These are phyloP conservation scores for Delphinella strobiligena DNA, from an alignment of 2,329 filamentous ascomycete genomes.

Conservation along the genomic window DNA sequence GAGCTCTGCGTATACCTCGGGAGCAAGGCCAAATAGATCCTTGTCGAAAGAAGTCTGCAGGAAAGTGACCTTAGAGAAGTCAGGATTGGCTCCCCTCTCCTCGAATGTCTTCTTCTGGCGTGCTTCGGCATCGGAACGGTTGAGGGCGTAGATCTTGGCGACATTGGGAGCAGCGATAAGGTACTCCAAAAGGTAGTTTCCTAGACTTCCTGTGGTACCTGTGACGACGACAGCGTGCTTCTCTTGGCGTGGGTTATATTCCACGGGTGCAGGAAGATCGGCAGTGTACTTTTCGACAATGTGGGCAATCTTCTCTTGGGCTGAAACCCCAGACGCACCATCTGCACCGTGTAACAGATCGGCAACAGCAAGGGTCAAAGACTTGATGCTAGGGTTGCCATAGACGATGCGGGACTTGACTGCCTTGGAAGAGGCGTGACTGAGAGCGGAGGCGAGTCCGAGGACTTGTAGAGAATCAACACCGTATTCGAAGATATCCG, in stretches of 20 bases:
- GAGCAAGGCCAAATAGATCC: slow-evolving; percentile 15
- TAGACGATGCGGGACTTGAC: slow-evolving; percentile 21
- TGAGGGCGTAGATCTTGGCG: slow-evolving; percentile 20
- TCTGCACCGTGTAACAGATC: slow-evolving; percentile 9
- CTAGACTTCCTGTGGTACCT: slow-evolving; percentile 24
- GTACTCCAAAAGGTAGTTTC: slow-evolving; percentile 20
- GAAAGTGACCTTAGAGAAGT: slow-evolving; percentile 17
- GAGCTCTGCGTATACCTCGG: slow-evolving; percentile 13
- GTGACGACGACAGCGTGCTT: slow-evolving; percentile 21
- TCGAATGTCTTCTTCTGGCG: slow-evolving; percentile 15
- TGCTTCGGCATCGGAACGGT: slow-evolving; percentile 15
- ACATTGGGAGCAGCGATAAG: slow-evolving; percentile 17
- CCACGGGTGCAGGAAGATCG: slow-evolving; percentile 9
- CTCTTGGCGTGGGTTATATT: slow-evolving; percentile 1
- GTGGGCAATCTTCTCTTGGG: slow-evolving; percentile 16
- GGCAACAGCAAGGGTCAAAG: slow-evolving; percentile 13
- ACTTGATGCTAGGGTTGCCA: slow-evolving; percentile 18
- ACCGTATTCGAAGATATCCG: slow-evolving; percentile 22
- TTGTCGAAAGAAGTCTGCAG: slow-evolving; percentile 15
- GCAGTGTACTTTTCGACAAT: slow-evolving; percentile 20
- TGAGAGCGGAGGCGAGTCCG: slow-evolving; percentile 13
- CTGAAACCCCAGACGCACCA: slow-evolving; percentile 7
- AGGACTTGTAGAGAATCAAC: slow-evolving; percentile 24
- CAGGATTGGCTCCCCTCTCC: slow-evolving; percentile 12
- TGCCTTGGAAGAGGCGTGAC: slow-evolving; percentile 14